phyloP scores from a whole-genome alignment of 768 basidiomycete species.

The Suillus cothurnatus region DNA sequence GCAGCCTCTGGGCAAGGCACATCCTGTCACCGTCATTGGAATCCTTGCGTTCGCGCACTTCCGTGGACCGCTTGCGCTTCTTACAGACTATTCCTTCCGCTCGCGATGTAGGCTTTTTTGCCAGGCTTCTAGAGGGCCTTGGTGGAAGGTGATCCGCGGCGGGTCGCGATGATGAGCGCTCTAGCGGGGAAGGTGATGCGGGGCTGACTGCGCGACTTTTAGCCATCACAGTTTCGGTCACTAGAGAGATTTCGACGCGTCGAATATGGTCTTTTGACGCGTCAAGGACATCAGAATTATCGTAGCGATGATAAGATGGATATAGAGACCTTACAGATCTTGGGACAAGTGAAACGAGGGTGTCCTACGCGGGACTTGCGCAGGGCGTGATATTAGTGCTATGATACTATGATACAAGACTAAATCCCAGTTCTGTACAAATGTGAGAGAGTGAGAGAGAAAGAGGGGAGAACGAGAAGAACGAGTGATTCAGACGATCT shows the following conservation, averaged over 20 bases:
- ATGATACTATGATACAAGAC: conserved; percentile 2
- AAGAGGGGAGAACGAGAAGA: background rate
- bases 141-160: conserved; percentile 1
- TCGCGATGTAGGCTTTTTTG: conserved; percentile 1
- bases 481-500: background rate
- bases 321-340: background rate
- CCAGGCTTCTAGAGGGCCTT: conserved; percentile 1
- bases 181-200: background rate
- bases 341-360: conserved; percentile 1
- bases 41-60: background rate
- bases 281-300: background rate
- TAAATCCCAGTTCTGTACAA: conserved; percentile 1
- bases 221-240: background rate
- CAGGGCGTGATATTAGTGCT: background rate
- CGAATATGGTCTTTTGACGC: conserved; percentile 4
- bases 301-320: background rate
- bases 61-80: conserved; percentile 7
- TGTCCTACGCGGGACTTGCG: background rate
- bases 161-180: conserved; percentile 4
- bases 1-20: conserved; percentile 4
- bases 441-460: background rate
- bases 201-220: background rate
- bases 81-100: conserved; percentile 4
- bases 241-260: background rate
- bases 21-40: conserved; percentile 5